Evolutionary conservation across 352 stramenopile genomes (phyloP).

Genomic region (Pythium coloratum): DNA sequence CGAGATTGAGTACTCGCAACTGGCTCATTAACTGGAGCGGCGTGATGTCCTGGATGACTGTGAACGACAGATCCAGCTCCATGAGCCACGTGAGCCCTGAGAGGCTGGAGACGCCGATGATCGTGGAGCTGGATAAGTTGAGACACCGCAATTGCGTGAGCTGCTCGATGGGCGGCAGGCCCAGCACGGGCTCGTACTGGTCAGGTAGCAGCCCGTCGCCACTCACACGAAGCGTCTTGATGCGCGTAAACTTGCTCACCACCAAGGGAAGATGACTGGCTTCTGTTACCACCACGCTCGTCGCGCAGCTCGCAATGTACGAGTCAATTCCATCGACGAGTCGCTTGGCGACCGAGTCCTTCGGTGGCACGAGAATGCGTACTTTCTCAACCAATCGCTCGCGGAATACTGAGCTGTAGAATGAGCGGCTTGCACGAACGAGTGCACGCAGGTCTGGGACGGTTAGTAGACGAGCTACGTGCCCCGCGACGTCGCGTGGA

Average conservation of each 20-base stretch:
- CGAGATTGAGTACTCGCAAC: constrained; percentile 16
- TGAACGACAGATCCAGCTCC: constrained; percentile 18
- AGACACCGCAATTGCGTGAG: constrained; percentile 8
- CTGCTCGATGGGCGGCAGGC: neutral
- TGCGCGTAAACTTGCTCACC: neutral
- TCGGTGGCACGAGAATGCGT: constrained; percentile 13
- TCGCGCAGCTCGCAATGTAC: neutral
- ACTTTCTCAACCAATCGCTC: constrained; percentile 14
- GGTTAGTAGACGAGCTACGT: neutral
- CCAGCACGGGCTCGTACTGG: constrained; percentile 16
- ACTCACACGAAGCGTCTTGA: constrained; percentile 5
- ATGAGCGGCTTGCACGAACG: constrained; percentile 9
- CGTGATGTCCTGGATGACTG: constrained; percentile 18
- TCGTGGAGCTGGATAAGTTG: constrained; percentile 19
- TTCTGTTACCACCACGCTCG: constrained; percentile 1
- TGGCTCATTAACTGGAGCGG: constrained; percentile 14
- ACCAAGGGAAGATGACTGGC: constrained; percentile 1
- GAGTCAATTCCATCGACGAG: constrained; percentile 7
- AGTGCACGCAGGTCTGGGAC: constrained; percentile 6
- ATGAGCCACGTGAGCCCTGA: constrained; percentile 7
- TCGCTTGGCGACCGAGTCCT: neutral
- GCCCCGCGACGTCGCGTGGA: constrained; percentile 18
- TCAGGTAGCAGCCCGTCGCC: constrained; percentile 4
- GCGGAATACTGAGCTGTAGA: constrained; percentile 9
- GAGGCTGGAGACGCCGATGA: constrained; percentile 11